phyloP scores from a whole-genome alignment of 305 asterid species.

The Lippia alba region DNA sequence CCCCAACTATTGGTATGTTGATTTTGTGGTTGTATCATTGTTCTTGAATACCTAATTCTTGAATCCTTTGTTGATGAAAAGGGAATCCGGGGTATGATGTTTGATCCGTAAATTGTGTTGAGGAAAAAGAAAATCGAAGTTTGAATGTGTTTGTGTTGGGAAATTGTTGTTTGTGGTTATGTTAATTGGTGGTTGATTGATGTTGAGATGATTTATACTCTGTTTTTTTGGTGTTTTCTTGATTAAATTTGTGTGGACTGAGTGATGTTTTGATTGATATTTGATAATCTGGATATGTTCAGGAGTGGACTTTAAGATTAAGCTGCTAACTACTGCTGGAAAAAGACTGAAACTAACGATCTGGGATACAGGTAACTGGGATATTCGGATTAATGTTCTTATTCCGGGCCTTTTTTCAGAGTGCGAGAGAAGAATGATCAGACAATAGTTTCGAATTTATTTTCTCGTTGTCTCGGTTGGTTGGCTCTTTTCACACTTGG shows the following conservation, averaged over 20 bases:
- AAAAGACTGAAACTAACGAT: slow-evolving; percentile 79
- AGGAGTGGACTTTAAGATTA: slow-evolving; percentile 98
- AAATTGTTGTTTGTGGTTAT: not conserved
- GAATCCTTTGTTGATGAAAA: no score
- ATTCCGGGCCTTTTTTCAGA: no score
- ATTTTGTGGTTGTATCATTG: no score
- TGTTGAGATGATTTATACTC: slow-evolving; percentile 20
- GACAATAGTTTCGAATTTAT: not conserved
- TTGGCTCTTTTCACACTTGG: not conserved
- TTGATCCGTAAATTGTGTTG: not conserved
- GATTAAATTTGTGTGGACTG: not conserved
- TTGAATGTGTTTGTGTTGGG: not conserved
- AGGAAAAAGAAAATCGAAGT: not conserved
- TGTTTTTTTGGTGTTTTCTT: slow-evolving; percentile 7
- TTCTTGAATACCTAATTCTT: slow-evolving; percentile 5
- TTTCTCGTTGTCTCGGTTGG: not conserved
- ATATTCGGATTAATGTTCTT: no score
- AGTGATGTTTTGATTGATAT: slow-evolving; percentile 27
- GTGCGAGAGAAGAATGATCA: not conserved
- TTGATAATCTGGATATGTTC: slow-evolving; percentile 26
- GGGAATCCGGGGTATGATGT: no score
- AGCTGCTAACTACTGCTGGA: slow-evolving; percentile 67
- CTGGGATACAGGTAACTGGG: slow-evolving; percentile 80
- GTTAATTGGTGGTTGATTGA: slow-evolving; percentile 16
- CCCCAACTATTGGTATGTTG: slow-evolving; percentile 82